Evolutionary conservation across 495 filamentous ascomycete genomes (phyloP).

Genomic region (Penicillium argentinense): DNA sequence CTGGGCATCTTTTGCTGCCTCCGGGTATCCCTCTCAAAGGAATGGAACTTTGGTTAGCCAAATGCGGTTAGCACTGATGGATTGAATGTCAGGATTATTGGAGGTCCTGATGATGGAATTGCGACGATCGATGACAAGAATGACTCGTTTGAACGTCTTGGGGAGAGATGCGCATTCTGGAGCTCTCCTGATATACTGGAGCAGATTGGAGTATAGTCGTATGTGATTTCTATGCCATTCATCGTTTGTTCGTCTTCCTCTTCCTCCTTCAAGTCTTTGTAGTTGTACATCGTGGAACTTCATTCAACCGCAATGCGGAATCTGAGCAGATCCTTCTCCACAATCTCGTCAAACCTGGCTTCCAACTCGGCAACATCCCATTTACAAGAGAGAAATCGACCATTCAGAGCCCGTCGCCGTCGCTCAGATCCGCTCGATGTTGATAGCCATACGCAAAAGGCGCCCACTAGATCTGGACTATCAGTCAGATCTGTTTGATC

Average conservation of each 20-base stretch:
- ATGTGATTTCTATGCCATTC: background rate
- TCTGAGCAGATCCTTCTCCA: conserved; percentile 26
- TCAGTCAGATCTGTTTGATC: conserved; percentile 25
- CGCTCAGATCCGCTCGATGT: conserved; percentile 15
- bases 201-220: background rate
- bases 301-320: conserved; percentile 9
- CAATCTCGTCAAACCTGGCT: conserved; percentile 39
- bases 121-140: background rate
- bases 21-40: conserved; percentile 8
- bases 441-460: conserved; percentile 40
- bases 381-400: conserved; percentile 36
- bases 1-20: conserved; percentile 16
- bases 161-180: conserved; percentile 12
- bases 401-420: conserved; percentile 33
- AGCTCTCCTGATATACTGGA: conserved; percentile 6
- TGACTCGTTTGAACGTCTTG: conserved; percentile 6
- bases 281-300: too few species aligned
- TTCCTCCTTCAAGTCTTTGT: too few species aligned
- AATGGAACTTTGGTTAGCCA: conserved; percentile 4
- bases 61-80: background rate
- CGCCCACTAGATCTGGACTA: conserved; percentile 35
- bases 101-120: conserved; percentile 7
- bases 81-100: conserved; percentile 4
- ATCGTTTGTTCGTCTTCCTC: background rate
- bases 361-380: conserved; percentile 47